phyloP scores from a whole-genome alignment of 768 basidiomycete species.

The Phanerochaete sordida region DNA sequence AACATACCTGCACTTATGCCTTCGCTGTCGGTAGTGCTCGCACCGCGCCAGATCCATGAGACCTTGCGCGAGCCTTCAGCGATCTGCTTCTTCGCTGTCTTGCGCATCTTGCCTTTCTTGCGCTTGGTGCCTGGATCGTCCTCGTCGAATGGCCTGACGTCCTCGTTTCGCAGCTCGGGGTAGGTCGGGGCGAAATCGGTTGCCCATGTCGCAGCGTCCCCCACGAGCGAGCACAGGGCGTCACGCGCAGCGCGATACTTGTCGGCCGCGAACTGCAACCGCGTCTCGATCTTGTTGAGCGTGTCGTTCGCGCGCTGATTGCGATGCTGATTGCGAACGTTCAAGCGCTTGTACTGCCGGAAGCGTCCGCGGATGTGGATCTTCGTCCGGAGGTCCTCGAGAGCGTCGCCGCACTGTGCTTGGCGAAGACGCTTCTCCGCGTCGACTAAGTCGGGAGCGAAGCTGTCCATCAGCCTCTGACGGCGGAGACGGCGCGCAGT shows the following conservation, averaged over 20 bases:
- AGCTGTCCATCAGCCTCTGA: neutral
- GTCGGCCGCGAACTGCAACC: neutral
- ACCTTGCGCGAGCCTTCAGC: neutral
- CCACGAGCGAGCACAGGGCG: neutral
- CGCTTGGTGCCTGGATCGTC: neutral
- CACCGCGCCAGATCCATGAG: neutral
- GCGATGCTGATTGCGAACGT: constrained; percentile 12
- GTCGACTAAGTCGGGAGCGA: neutral
- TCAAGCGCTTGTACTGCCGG: constrained; percentile 3
- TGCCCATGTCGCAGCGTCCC: neutral
- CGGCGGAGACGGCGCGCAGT: too few species aligned
- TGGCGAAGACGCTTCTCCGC: constrained; percentile 13
- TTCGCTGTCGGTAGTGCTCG: neutral
- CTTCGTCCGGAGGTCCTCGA: constrained; percentile 11
- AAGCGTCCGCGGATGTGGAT: constrained; percentile 12
- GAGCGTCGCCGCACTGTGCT: constrained; percentile 13
- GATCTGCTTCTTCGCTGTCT: neutral
- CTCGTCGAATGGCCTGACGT: neutral
- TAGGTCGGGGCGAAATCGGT: neutral
- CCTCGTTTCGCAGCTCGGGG: too few species aligned
- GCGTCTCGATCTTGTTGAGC: neutral
- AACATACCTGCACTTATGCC: neutral
- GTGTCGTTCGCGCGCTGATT: constrained; percentile 6
- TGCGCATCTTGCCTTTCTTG: neutral
- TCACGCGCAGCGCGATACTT: neutral